These are phyloP conservation scores for Vitis hybrid DNA, from an alignment of 177 flowering plant species.

Conservation along the genomic window DNA sequence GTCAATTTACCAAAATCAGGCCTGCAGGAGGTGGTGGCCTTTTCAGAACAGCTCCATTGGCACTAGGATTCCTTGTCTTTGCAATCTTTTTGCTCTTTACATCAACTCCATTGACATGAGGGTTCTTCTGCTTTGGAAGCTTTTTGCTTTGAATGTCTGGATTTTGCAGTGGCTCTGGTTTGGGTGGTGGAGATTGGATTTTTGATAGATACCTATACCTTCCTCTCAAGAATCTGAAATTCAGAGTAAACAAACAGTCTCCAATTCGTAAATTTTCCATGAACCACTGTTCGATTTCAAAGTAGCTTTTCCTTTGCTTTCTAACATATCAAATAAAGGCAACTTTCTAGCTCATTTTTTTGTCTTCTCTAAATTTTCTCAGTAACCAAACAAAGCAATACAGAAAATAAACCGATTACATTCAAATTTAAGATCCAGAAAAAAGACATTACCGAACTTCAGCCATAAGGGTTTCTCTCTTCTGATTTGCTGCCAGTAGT, in stretches of 20 bases:
- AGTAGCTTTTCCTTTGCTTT: too few relatives aligned
- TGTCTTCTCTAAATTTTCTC: neutral
- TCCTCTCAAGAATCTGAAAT: slow-evolving; percentile 34
- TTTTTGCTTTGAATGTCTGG: neutral
- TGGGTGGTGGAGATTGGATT: slow-evolving; percentile 2
- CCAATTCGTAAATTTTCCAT: too few relatives aligned
- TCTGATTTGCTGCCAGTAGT: slow-evolving; percentile 19
- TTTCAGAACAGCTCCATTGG: slow-evolving; percentile 7
- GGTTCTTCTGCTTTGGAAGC: neutral
- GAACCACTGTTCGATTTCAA: too few relatives aligned
- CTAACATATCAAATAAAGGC: too few relatives aligned
- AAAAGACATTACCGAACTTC: slow-evolving; percentile 31
- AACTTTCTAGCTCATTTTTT: too few relatives aligned
- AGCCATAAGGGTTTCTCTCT: slow-evolving; percentile 23
- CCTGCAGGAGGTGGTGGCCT: neutral
- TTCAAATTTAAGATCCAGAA: neutral
- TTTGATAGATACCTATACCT: slow-evolving; percentile 16
- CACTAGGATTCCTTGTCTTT: neutral
- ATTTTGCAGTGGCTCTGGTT: neutral
- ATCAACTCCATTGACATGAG: neutral
- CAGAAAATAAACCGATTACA: neutral
- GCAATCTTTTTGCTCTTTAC: neutral
- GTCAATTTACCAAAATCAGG: neutral
- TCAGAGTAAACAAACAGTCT: too few relatives aligned
- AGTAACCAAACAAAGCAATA: neutral